Conservation (phyloP, 2,329 filamentous ascomycete species). For the Metarhizium album region DNA sequence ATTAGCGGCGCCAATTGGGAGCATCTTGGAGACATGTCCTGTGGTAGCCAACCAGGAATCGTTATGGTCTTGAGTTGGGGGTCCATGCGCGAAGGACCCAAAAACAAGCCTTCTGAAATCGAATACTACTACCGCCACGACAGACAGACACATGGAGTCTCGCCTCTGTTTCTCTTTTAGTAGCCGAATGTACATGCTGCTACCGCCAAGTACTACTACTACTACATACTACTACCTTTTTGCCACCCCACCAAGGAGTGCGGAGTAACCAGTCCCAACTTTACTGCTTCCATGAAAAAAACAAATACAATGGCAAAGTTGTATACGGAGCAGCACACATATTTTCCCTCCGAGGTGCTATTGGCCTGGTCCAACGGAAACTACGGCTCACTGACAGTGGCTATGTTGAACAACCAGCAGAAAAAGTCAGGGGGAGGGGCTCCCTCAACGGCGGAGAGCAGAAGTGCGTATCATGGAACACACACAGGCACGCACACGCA, state of each 20-base stretch:
- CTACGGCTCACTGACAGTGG: not conserved
- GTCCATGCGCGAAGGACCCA: not conserved
- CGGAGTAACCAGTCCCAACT: too few relatives aligned
- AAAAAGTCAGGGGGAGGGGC: too few relatives aligned
- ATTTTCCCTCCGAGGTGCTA: too few relatives aligned
- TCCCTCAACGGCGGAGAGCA: too few relatives aligned
- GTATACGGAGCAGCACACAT: too few relatives aligned
- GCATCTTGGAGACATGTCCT: conserved; percentile 21
- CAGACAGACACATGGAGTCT: conserved; percentile 2
- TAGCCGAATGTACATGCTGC: too few relatives aligned
- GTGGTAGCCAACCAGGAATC: conserved; percentile 18
- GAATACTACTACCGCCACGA: conserved; percentile 2
- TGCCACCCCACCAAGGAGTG: conserved; percentile 7
- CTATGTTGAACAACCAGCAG: too few relatives aligned
- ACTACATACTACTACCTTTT: too few relatives aligned
- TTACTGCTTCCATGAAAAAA: not conserved
- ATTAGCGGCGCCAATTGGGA: conserved; percentile 23
- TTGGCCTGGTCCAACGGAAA: not conserved
- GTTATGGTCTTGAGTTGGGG: not conserved
- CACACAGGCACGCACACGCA: too few relatives aligned
- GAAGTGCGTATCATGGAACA: too few relatives aligned
- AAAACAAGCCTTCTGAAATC: not conserved
- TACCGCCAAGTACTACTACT: too few relatives aligned
- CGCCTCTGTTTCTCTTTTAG: conserved; percentile 1
- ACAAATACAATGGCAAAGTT: too few relatives aligned